Percentiles rank a stretch among this genome's conserved stretches.
These are phyloP conservation scores for Colletotrichum acutatum DNA, from an alignment of 2,329 filamentous ascomycete genomes.

Conservation along the genomic window DNA sequence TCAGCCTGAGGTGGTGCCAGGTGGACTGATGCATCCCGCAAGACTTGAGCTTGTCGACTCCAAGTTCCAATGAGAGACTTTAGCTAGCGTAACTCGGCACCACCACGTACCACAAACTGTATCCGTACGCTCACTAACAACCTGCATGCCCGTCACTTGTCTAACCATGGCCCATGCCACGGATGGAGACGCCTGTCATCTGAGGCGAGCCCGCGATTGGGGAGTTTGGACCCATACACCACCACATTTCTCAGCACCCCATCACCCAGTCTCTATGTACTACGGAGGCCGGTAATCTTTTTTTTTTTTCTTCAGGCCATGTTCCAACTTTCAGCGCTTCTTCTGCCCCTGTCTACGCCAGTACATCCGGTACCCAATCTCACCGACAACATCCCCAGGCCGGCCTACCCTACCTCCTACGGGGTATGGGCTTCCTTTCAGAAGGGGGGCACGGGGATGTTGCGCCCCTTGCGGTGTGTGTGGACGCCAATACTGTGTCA, in stretches of 20 bases:
- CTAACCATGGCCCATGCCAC: slow-evolving; percentile 5
- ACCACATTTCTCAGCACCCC: slow-evolving; percentile 8
- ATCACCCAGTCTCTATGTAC: neutral
- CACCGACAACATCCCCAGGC: neutral
- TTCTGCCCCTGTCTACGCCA: slow-evolving; percentile 16
- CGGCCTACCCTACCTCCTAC: neutral
- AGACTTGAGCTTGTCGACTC: neutral
- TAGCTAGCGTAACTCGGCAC: neutral
- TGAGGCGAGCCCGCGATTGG: slow-evolving; percentile 34
- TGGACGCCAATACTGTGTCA: neutral
- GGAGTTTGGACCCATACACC: neutral
- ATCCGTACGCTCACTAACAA: slow-evolving; percentile 3
- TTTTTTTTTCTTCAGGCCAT: slow-evolving; percentile 16
- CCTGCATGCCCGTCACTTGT: slow-evolving; percentile 6
- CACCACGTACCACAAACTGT: neutral
- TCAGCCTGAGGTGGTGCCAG: neutral
- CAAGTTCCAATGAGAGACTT: neutral
- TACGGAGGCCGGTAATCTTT: slow-evolving; percentile 4
- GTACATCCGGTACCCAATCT: neutral
- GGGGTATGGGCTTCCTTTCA: neutral
- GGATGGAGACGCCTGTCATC: slow-evolving; percentile 8
- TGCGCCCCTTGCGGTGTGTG: neutral
- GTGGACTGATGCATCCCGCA: neutral
- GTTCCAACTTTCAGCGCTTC: slow-evolving; percentile 14
- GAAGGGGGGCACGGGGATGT: neutral